Conservation (phyloP, 495 filamentous ascomycete genomes). For the Halenospora varia region DNA sequence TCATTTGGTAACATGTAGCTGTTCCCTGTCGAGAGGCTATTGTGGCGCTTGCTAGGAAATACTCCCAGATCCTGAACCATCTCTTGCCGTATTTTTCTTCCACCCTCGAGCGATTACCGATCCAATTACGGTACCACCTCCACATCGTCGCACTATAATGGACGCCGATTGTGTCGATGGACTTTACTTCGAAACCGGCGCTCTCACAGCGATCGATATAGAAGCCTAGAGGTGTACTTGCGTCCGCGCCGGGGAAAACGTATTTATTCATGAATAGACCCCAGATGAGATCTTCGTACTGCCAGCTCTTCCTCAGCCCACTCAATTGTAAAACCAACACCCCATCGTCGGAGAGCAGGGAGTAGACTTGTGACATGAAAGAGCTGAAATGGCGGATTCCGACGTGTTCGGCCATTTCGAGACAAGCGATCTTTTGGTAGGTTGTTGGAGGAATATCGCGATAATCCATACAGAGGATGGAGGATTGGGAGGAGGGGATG, state of each 20-base stretch:
- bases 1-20: slow-evolving; percentile 96
- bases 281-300: slow-evolving; percentile 87
- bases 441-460: slow-evolving; percentile 71
- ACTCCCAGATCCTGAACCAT: slow-evolving; percentile 99
- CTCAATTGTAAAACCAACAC: slow-evolving; percentile 81
- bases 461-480: slow-evolving; percentile 79
- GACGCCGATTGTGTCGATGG: slow-evolving; percentile 83
- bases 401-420: slow-evolving; percentile 91
- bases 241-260: slow-evolving; percentile 85
- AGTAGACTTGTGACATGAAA: slow-evolving; percentile 69
- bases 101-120: slow-evolving; percentile 92
- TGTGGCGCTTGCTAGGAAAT: slow-evolving; percentile 90
- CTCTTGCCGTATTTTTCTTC: slow-evolving; percentile 90
- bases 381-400: slow-evolving; percentile 67
- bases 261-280: slow-evolving; percentile 93
- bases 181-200: slow-evolving; percentile 75
- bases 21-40: slow-evolving; percentile 90
- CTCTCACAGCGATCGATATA: slow-evolving; percentile 66
- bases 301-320: slow-evolving; percentile 76
- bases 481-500: slow-evolving; percentile 65
- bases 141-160: slow-evolving; percentile 97
- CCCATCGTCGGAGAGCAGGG: slow-evolving; percentile 86
- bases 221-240: slow-evolving; percentile 73
- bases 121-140: slow-evolving; percentile 99
- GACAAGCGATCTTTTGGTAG: slow-evolving; percentile 82